Conservation (phyloP, 1,284 basidiomycete genomes). For the Puccinia hordei region DNA sequence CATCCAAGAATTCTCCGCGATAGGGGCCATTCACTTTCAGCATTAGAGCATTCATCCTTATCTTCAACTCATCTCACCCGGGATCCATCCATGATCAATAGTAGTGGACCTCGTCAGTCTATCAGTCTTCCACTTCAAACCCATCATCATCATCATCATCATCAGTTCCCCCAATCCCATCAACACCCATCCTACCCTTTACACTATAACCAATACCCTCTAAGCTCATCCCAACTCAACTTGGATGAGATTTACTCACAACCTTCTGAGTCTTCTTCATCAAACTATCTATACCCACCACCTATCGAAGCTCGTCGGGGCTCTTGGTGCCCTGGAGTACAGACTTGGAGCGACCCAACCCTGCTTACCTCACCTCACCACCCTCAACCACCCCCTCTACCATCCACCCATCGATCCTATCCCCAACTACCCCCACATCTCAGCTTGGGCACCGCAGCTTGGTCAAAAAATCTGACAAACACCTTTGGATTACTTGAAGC, state of each 20-base stretch:
- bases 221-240: neutral
- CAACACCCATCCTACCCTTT: neutral
- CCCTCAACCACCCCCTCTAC: neutral
- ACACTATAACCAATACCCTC: neutral
- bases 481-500: slow-evolving; percentile 30
- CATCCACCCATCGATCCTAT: neutral
- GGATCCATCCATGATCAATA: neutral
- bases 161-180: neutral
- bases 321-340: slow-evolving; percentile 29
- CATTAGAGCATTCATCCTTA: slow-evolving; percentile 25
- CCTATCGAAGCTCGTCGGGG: slow-evolving; percentile 4
- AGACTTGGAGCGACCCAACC: neutral
- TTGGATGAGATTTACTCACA: neutral
- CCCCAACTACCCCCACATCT: neutral
- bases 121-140: slow-evolving; percentile 30
- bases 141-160: neutral
- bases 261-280: neutral
- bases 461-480: slow-evolving; percentile 17
- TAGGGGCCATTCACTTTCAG: slow-evolving; percentile 35
- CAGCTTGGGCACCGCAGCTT: neutral
- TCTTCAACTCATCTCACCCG: neutral
- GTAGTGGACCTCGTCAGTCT: slow-evolving; percentile 32
- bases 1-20: slow-evolving; percentile 11
- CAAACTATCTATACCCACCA: neutral
- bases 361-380: neutral